phyloP scores from a whole-genome alignment of 495 filamentous ascomycete species.

The Penicillium daleae region DNA sequence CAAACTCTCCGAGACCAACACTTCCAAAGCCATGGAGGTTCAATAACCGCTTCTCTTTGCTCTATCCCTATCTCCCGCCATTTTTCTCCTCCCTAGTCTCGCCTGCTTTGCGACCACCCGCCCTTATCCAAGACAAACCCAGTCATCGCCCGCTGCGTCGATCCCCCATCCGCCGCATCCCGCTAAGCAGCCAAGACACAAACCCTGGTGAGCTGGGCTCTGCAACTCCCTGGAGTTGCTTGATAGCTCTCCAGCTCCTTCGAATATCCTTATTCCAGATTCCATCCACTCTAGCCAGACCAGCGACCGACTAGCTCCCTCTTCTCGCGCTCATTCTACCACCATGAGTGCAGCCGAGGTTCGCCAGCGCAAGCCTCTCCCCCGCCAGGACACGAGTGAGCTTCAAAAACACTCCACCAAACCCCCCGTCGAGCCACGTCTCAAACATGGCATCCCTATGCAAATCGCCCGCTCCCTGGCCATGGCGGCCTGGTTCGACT shows the following conservation, averaged over 20 bases:
- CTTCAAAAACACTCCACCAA: slow-evolving; percentile 29
- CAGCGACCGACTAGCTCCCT: background rate
- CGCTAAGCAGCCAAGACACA: background rate
- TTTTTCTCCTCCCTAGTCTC: background rate
- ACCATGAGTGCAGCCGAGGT: slow-evolving; percentile 47
- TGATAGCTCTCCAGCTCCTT: background rate
- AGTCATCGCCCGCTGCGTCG: slow-evolving; percentile 10
- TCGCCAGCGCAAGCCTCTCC: slow-evolving; percentile 44
- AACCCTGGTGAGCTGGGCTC: background rate
- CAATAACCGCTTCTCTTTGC: background rate
- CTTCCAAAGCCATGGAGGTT: background rate
- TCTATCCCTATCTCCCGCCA: background rate
- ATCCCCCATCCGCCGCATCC: slow-evolving; percentile 20
- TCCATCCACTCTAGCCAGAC: background rate
- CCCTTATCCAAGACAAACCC: background rate
- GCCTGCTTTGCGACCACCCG: background rate
- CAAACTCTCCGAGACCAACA: background rate
- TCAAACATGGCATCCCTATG: slow-evolving; percentile 68
- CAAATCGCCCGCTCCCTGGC: slow-evolving; percentile 68
- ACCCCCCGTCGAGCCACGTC: slow-evolving; percentile 45
- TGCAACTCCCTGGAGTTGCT: slow-evolving; percentile 10
- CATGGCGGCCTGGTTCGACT: slow-evolving; percentile 66
- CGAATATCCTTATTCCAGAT: background rate
- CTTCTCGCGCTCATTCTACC: background rate
- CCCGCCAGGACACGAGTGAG: slow-evolving; percentile 21